These are phyloP conservation scores for Hamamelis virginiana DNA, from an alignment of 164 flowering plant genomes.

Conservation along the genomic window DNA sequence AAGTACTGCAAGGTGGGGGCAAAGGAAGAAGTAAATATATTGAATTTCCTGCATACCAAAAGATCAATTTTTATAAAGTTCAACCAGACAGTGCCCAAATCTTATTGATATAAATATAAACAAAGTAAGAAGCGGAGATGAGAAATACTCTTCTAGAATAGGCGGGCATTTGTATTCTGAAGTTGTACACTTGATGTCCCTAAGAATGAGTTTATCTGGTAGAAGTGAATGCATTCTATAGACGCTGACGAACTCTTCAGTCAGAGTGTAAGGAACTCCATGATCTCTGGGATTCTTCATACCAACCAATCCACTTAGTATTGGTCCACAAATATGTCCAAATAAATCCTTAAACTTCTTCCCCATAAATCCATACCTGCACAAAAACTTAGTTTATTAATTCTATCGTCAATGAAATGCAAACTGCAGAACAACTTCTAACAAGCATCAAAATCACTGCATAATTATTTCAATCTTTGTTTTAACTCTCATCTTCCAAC, in stretches of 20 bases:
- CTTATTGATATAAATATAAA: too few species aligned
- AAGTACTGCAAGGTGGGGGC: too few species aligned
- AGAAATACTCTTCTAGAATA: conserved; percentile 25
- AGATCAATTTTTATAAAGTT: too few species aligned
- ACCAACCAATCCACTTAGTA: conserved; percentile 48
- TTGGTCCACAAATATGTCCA: conserved; percentile 34
- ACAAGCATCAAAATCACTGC: too few species aligned
- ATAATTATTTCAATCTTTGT: too few species aligned
- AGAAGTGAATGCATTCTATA: conserved; percentile 74
- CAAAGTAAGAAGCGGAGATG: not conserved
- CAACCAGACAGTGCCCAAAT: too few species aligned
- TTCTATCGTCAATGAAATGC: too few species aligned
- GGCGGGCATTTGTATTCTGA: conserved; percentile 28
- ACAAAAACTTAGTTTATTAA: too few species aligned
- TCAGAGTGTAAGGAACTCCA: conserved; percentile 65
- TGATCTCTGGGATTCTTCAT: conserved; percentile 39
- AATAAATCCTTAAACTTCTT: conserved; percentile 45
- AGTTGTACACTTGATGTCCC: conserved; percentile 25
- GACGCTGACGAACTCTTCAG: conserved; percentile 63
- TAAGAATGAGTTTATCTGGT: conserved; percentile 46
- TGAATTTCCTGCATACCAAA: too few species aligned
- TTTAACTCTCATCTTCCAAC: too few species aligned
- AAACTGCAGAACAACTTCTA: too few species aligned
- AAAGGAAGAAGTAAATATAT: too few species aligned
- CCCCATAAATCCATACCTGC: conserved; percentile 58